Evolutionary conservation across 2,329 filamentous ascomycete species (phyloP).

Genomic region (Colletotrichum echinochloae): DNA sequence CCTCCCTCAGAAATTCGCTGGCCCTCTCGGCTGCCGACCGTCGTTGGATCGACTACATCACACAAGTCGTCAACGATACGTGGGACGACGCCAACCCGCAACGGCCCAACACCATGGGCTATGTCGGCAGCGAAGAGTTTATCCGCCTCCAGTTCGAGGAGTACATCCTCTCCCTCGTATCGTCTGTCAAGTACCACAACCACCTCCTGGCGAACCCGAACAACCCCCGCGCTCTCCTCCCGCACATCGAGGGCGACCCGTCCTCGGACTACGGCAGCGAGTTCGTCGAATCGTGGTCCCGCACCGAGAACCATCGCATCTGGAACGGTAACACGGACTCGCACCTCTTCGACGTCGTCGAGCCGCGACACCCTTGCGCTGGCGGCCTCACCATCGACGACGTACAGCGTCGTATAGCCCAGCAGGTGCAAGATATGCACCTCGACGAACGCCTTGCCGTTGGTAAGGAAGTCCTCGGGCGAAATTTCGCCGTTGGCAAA

Average conservation of each 20-base stretch:
- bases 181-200: slow-evolving; percentile 89
- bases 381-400: slow-evolving; percentile 95
- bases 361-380: slow-evolving; percentile 92
- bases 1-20: slow-evolving; percentile 80
- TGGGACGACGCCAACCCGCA: slow-evolving; percentile 94
- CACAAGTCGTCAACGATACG: slow-evolving; percentile 92
- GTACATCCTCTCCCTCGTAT: slow-evolving; percentile 89
- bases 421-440: slow-evolving; percentile 94
- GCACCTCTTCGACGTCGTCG: slow-evolving; percentile 93
- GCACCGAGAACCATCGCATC: slow-evolving; percentile 90
- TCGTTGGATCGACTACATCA: slow-evolving; percentile 96
- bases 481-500: slow-evolving; percentile 87
- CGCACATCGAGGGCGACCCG: slow-evolving; percentile 84
- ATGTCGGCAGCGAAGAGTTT: slow-evolving; percentile 95
- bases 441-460: slow-evolving; percentile 90
- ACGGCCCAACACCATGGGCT: slow-evolving; percentile 93
- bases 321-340: slow-evolving; percentile 86
- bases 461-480: slow-evolving; percentile 86
- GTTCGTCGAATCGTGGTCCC: slow-evolving; percentile 88
- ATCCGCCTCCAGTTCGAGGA: slow-evolving; percentile 98
- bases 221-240: slow-evolving; percentile 71
- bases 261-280: slow-evolving; percentile 84
- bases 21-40: slow-evolving; percentile 87
- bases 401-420: slow-evolving; percentile 87
- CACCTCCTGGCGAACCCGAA: slow-evolving; percentile 66